phyloP scores from a whole-genome alignment of 2,329 filamentous ascomycete genomes.

The Fusarium pininemorale region DNA sequence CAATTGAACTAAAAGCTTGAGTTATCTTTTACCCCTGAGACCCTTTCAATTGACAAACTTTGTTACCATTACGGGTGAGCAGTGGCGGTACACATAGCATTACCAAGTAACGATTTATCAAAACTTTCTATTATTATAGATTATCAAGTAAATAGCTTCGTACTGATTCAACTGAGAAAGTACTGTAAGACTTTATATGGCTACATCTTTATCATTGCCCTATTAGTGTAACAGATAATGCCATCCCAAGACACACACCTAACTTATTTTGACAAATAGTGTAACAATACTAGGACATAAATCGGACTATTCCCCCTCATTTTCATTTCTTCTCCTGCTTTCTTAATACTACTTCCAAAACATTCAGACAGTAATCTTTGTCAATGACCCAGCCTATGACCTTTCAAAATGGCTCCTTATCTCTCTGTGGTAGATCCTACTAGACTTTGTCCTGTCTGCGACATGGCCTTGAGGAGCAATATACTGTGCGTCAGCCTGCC shows the following conservation, averaged over 20 bases:
- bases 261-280: neutral
- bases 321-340: rapidly evolving
- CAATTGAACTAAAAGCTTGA: neutral
- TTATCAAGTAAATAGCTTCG: too few species aligned
- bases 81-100: neutral
- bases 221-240: neutral
- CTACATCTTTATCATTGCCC: neutral
- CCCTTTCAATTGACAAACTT: neutral
- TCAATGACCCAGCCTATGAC: rapidly evolving
- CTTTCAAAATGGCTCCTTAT: neutral
- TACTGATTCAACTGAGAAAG: too few species aligned
- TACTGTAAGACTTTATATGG: neutral
- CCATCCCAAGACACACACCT: neutral
- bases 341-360: neutral
- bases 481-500: rapidly evolving
- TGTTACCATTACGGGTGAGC: neutral
- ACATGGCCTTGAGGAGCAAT: neutral
- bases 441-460: neutral
- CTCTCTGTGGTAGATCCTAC: neutral
- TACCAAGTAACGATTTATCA: neutral
- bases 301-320: neutral
- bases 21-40: neutral
- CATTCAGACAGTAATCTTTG: neutral
- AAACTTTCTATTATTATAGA: neutral
- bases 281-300: neutral